Evolutionary conservation across 352 stramenopile species (phyloP).

Genomic region (Peronosclerospora sorghi): DNA sequence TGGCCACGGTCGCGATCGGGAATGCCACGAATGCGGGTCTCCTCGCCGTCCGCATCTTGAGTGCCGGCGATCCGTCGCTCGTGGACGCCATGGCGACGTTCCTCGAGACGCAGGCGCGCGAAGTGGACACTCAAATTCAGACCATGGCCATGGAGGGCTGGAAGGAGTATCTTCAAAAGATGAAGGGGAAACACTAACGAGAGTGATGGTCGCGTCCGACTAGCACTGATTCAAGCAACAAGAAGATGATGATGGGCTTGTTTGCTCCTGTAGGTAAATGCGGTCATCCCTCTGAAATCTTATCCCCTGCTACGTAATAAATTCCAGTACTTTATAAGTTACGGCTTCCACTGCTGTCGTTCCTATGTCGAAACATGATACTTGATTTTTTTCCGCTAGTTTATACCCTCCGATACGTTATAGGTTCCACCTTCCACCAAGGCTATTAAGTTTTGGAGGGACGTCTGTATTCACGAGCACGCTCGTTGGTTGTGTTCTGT

Average conservation of each 20-base stretch:
- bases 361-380: too few relatives aligned
- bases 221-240: slow-evolving; percentile 3
- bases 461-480: too few relatives aligned
- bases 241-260: slow-evolving; percentile 10
- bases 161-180: slow-evolving; percentile 84
- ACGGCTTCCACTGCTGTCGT: too few relatives aligned
- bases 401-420: too few relatives aligned
- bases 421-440: too few relatives aligned
- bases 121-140: slow-evolving; percentile 90
- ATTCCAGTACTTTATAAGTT: too few relatives aligned
- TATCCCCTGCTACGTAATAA: too few relatives aligned
- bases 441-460: too few relatives aligned
- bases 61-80: slow-evolving; percentile 43
- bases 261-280: too few relatives aligned
- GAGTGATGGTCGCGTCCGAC: slow-evolving; percentile 1
- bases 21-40: slow-evolving; percentile 97
- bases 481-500: too few relatives aligned
- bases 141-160: slow-evolving; percentile 80
- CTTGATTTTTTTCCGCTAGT: too few relatives aligned
- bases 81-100: slow-evolving; percentile 88
- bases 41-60: slow-evolving; percentile 94
- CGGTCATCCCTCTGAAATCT: too few relatives aligned
- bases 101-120: slow-evolving; percentile 84
- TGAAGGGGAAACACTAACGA: slow-evolving; percentile 36
- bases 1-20: slow-evolving; percentile 97